These are phyloP conservation scores for Hortiboletus rubellus DNA, from an alignment of 1,284 basidiomycete species.

Conservation along the genomic window DNA sequence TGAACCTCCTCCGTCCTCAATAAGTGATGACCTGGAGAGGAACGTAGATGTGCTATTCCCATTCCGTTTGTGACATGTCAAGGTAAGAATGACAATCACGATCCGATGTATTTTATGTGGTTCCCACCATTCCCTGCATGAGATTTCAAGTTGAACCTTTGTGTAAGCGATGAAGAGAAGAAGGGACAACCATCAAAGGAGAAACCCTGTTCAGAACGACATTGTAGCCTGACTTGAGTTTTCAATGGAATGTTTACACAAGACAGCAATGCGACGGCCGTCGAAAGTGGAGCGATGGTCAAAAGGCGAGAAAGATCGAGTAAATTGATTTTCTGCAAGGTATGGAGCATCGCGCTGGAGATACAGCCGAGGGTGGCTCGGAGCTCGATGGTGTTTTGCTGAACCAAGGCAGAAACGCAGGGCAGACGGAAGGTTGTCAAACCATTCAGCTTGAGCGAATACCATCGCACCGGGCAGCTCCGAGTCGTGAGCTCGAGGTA, in stretches of 20 bases:
- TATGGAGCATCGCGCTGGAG: not conserved
- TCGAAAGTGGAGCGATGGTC: no score
- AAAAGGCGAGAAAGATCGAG: not conserved
- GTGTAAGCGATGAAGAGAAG: not conserved
- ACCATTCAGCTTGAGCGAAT: constrained; percentile 20
- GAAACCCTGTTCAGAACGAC: not conserved
- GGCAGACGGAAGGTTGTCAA: constrained; percentile 17
- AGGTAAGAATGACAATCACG: no score
- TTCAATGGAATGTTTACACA: not conserved
- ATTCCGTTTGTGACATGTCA: no score
- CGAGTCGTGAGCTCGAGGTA: constrained; percentile 22
- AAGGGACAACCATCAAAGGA: not conserved
- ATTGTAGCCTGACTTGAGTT: not conserved
- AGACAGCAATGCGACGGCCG: no score
- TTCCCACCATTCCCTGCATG: no score
- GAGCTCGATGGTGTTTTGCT: no score
- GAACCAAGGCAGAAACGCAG: no score
- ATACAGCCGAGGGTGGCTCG: not conserved
- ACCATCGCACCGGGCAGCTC: constrained; percentile 26
- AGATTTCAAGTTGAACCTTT: not conserved
- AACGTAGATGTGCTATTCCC: no score
- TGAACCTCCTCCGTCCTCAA: no score
- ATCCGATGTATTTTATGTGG: no score
- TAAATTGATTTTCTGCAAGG: not conserved
- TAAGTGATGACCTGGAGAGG: no score